Evolutionary conservation across 805 yeast genomes (phyloP), one percentile per base, ranked within the genome.

Genomic region (Cyberlindnera meyerae): DNA sequence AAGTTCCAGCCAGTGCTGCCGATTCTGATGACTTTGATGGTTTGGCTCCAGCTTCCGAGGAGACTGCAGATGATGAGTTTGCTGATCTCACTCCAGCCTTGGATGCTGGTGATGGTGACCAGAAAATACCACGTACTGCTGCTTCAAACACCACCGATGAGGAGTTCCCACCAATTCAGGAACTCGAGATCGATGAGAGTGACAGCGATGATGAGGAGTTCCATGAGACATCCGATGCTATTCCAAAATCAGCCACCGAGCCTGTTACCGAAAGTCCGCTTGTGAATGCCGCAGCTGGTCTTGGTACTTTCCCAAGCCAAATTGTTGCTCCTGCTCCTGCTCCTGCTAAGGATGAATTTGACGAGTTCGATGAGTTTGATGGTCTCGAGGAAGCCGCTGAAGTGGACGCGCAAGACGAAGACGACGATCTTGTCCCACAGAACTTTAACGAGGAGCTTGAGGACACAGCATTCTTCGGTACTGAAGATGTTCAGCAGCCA

Each of bases 381-480:
- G 74, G 64, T 11, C 50, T 68, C 40, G 71, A 65, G 37, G 68
- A 71, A 6, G 62, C 66, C 2, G 63, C 58, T 24, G 68, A 61
- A 31, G 61, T 34, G 11, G 38, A 40, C 18, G 34, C 44, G 33
- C 41, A 52, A 6, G 58, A 52, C 29, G 64, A 54, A 16, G 63
- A 61, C 15, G 63, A 61, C 28, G 59, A 52, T 5, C 39, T 51
- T 17, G 36, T 48, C 25, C 52, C 35, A 11, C 34, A 30, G 18
- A 42, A 47, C 25, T 42, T 48, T 24, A 43, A 40, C 17, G 48
- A 48, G 12, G 51, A 47, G 8, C 29, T 47, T 8, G 59, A 54
- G 18, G 55, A 41, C 6, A 36, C 48, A 6, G 33, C 48, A 2
- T 46, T 49, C 47, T 45, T 42, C 24, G 61, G 57, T 27, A 39